These are phyloP conservation scores for Camellia japonica DNA, from an alignment of 148 eudicot species.

Conservation along the genomic window DNA sequence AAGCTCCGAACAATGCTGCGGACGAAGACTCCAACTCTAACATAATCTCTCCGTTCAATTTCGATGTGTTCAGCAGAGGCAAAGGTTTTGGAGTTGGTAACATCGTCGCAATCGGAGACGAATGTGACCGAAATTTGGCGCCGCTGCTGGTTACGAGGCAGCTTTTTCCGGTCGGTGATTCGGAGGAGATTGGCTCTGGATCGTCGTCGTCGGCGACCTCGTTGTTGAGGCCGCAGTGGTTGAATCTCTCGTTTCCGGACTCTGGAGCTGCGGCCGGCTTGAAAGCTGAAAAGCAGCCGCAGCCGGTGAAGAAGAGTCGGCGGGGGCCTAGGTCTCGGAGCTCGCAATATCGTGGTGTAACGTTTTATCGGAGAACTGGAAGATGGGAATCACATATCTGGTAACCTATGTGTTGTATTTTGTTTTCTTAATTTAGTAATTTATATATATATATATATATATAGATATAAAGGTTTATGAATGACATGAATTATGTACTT, in stretches of 20 bases:
- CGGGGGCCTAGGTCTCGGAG: constrained; percentile 90
- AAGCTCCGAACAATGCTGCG: constrained; percentile 27
- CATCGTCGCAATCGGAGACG: background rate
- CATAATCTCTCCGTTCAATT: constrained; percentile 12
- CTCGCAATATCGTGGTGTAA: constrained; percentile 91
- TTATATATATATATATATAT: background rate
- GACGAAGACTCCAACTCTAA: constrained; percentile 26
- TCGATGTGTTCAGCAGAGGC: constrained; percentile 22
- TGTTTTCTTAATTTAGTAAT: background rate
- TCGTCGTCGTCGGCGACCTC: constrained; percentile 26
- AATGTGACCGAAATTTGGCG: background rate
- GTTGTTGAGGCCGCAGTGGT: constrained; percentile 36
- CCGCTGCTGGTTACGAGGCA: constrained; percentile 39
- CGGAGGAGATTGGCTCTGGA: constrained; percentile 12
- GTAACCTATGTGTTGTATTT: constrained; percentile 22
- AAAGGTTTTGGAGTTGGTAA: background rate
- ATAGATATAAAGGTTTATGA: background rate
- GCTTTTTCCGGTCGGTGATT: constrained; percentile 39
- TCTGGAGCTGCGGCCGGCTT: constrained; percentile 21
- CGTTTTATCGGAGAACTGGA: constrained; percentile 89
- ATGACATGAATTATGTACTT: no score
- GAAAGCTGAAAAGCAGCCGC: constrained; percentile 35
- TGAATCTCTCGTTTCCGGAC: constrained; percentile 53
- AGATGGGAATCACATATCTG: constrained; percentile 98
- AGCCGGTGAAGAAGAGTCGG: constrained; percentile 64